These are phyloP conservation scores for Fraxinus sp. DNA, from an alignment of 305 asterid genomes.

Conservation along the genomic window DNA sequence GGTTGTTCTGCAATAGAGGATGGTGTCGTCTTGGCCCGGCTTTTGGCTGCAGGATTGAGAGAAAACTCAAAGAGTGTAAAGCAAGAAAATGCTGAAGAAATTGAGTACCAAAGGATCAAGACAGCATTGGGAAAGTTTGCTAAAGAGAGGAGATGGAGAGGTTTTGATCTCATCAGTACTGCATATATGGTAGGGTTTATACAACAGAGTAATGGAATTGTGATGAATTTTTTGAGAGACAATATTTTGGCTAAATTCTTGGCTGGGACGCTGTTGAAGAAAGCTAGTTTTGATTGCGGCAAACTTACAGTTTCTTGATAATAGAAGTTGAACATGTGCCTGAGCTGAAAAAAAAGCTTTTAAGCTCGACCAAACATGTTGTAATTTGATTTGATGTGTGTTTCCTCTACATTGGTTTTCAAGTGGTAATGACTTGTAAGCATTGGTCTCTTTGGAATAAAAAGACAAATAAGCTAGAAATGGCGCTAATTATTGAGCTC, in stretches of 20 bases:
- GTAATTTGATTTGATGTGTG: not conserved
- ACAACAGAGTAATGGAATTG: slow-evolving; percentile 42
- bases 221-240: slow-evolving; percentile 49
- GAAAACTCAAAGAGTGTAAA: not conserved
- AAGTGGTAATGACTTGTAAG: not conserved
- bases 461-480: not conserved
- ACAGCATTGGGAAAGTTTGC: slow-evolving; percentile 42
- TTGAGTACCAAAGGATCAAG: slow-evolving; percentile 26
- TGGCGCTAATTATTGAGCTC: not conserved
- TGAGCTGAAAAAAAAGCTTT: not conserved
- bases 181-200: slow-evolving; percentile 51
- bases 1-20: slow-evolving; percentile 68
- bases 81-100: slow-evolving; percentile 15
- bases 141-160: slow-evolving; percentile 66
- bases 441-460: not conserved
- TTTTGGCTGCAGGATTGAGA: slow-evolving; percentile 40
- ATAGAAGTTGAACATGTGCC: not conserved
- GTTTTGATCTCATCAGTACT: slow-evolving; percentile 42
- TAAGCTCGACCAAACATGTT: not conserved
- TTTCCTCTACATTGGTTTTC: not conserved
- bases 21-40: slow-evolving; percentile 43
- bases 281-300: slow-evolving; percentile 53
- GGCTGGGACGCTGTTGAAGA: slow-evolving; percentile 31
- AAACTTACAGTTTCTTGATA: slow-evolving; percentile 21
- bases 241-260: slow-evolving; percentile 33